A percentile compares a stretch with the other conserved stretches of the same genome.
Evolutionary conservation across 2,329 filamentous ascomycete species (phyloP).

Genomic region (Clarireedia sp.): DNA sequence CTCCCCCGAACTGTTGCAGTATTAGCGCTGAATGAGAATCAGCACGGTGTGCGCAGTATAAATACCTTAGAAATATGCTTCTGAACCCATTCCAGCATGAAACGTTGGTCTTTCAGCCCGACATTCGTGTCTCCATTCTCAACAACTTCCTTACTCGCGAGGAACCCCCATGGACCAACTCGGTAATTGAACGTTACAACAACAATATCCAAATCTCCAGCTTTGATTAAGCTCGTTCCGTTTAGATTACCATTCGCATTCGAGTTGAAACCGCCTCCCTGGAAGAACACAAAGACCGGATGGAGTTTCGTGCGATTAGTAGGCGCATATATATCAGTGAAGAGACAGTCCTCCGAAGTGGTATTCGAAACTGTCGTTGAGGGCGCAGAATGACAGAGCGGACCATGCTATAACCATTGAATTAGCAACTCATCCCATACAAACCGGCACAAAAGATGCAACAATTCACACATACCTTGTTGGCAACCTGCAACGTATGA

Average conservation of each 20-base stretch:
- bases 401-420: constrained; percentile 16
- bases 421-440: background rate
- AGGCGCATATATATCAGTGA: constrained; percentile 57
- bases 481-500: constrained; percentile 18
- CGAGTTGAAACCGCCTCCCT: constrained; percentile 53
- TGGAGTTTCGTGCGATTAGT: constrained; percentile 37
- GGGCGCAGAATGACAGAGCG: constrained; percentile 21
- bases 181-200: constrained; percentile 71
- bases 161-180: constrained; percentile 66
- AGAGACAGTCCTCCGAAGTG: constrained; percentile 60
- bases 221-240: constrained; percentile 51
- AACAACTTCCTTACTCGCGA: constrained; percentile 49
- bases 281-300: constrained; percentile 54
- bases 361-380: constrained; percentile 15
- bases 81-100: constrained; percentile 63
- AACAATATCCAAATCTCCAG: constrained; percentile 52
- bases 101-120: constrained; percentile 62
- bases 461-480: constrained; percentile 17
- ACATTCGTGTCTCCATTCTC: constrained; percentile 51
- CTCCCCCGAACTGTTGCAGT: constrained; percentile 53
- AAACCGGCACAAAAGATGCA: background rate
- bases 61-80: constrained; percentile 47
- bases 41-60: background rate
- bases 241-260: constrained; percentile 46
- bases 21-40: background rate